These are phyloP conservation scores for Discostella pseudostelligera DNA, from an alignment of 108 stramenopile species.

Conservation along the genomic window DNA sequence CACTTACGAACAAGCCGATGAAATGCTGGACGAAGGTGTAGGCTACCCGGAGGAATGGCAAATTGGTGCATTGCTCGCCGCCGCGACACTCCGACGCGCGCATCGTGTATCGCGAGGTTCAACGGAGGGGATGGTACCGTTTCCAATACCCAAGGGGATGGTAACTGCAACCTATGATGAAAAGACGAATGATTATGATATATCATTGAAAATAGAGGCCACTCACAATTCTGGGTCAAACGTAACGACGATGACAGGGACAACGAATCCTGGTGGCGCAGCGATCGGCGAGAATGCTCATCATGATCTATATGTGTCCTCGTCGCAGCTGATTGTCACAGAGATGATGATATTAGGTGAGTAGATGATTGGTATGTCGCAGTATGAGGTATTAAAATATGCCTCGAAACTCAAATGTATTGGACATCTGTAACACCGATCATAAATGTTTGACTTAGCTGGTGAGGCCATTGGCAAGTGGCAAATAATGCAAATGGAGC, in stretches of 20 bases:
- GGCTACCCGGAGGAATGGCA: constrained; percentile 83
- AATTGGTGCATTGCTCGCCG: constrained; percentile 67
- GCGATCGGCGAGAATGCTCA: constrained; percentile 6
- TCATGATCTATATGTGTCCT: constrained; percentile 53
- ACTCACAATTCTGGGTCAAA: constrained; percentile 73
- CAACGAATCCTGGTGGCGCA: constrained; percentile 5
- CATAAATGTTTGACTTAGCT: constrained; percentile 19
- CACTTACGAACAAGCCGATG: constrained; percentile 80
- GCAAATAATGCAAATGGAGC: constrained; percentile 41
- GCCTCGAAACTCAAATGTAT: neutral
- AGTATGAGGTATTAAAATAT: neutral
- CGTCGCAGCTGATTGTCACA: constrained; percentile 62
- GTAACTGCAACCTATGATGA: constrained; percentile 39
- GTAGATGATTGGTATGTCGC: neutral
- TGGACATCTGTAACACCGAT: neutral
- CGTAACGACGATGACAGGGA: neutral
- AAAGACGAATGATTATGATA: constrained; percentile 36
- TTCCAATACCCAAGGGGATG: constrained; percentile 61
- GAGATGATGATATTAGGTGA: constrained; percentile 81
- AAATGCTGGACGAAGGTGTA: constrained; percentile 79
- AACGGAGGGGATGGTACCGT: constrained; percentile 62
- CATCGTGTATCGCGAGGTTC: constrained; percentile 61
- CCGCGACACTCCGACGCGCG: constrained; percentile 55
- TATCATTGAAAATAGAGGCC: constrained; percentile 56
- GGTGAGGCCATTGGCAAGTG: constrained; percentile 81